Base-by-base conservation (phyloP, 179 eudicot species). In the Camellia oleifera region DNA sequence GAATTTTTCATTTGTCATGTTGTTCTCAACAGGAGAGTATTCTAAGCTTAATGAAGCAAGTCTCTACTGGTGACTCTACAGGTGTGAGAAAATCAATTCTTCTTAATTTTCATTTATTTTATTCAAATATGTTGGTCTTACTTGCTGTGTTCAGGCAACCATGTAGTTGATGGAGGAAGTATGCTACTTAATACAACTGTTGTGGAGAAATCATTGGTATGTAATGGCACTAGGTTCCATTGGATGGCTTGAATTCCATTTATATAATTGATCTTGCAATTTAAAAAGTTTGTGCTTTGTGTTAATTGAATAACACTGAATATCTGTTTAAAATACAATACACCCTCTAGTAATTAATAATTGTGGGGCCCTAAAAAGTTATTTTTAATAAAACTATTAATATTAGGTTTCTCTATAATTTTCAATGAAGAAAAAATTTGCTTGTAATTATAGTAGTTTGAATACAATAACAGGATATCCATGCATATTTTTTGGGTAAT, bases 21-120 rank as follows among this genome's bases (percentile, higher is more conserved):
- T 79, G 11, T 53, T 65, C 75, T 81, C 64, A 6, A 71, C 88
- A 96, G 99, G 98, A 94, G 54, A 78, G 61, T 75, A 88, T 94
- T 68, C 82, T 94, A 67, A 78, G 67, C 82, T 60, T 90, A 79
- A 92, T 96, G 97, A 94, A 90, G 86, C 92, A 90, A 73, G 69
- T 88, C 20, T 82, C 91, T 60, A 66, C 73, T 44, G 87, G 83
- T 75, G 92, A 88, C 64, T 72, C 82, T 65, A 62, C 86, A 82
- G 94, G 96, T 89, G 72, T 73, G 79, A 20, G 65, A 64, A 52
- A 54, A 54, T 64, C 32, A 45, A 53, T 23, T 45, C 40, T 72
- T n/a, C 23, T 32, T 20, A 74, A 10, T 63, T 6, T 63, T 8
- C 10, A 26, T 56, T 74, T 74, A 32, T 40, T 74, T 1, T 54